Evolutionary conservation across 139 green algal species (phyloP), one percentile per base, ranked within the genome.

Genomic region (Chlamydomonas sp.): DNA sequence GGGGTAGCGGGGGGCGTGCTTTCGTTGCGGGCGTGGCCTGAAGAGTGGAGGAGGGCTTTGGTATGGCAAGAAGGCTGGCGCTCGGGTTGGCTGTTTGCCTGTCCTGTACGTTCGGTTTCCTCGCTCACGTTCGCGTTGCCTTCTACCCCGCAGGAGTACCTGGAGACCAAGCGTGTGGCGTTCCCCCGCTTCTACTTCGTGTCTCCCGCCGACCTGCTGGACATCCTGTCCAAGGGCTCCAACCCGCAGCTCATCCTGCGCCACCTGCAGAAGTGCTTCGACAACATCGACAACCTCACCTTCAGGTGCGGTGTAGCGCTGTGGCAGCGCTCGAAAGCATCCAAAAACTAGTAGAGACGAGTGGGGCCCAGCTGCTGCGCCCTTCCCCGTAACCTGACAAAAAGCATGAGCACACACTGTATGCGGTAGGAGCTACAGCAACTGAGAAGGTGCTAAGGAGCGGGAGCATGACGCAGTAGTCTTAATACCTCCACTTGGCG

Each of bases 181-280:
- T 99, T 99, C 89, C 97, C 97, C 0, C 94, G 97, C 14, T 99
- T 99, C 91, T 99, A 99, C 92, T 99, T 99, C 85, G 95, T 99
- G 59, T 93, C 96, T 17, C 94, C 95, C 16, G 95, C 95, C 9
- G 97, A 99, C 89, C 92, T 99, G 90, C 92, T 99, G 87, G 97
- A 99, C 91, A 98, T 99, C 76, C 91, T 99, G 59, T 96, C 94
- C 81, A 98, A 98, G 92, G 97, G 96, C 77, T 95, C 88, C 79
- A 96, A 97, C 89, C 96, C 96, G 1, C 95, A 97, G 85, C 90
- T 95, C 85, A 97, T 98, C 80, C 81, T 96, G 84, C 92, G 94
- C 66, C 97, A 99, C 89, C 92, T 99, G 80, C 93, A 95, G 81
- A 99, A 99, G 93, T 94, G 85, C 90, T 99, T 98, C 91, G 97